A percentile compares a stretch with the other conserved stretches of the same genome.
Conservation (phyloP, 192 early-diverging fungal genomes). For the Podila verticillata region DNA sequence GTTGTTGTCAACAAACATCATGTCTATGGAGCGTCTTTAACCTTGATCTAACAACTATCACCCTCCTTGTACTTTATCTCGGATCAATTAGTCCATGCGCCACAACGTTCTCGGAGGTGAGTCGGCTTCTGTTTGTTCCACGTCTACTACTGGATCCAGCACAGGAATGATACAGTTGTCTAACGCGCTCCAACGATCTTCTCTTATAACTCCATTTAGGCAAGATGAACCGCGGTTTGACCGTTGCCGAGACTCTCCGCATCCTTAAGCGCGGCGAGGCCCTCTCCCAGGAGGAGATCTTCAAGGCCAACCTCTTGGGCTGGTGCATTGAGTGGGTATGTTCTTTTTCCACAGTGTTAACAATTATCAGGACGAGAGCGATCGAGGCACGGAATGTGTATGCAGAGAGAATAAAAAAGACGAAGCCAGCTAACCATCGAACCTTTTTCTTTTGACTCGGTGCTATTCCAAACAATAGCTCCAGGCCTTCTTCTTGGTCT, state of each 20-base stretch:
- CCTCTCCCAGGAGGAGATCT: constrained; percentile 82
- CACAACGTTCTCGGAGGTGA: constrained; percentile 66
- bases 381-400: no score
- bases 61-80: constrained; percentile 1
- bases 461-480: constrained; percentile 67
- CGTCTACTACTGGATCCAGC: neutral
- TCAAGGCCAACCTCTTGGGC: constrained; percentile 89
- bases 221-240: constrained; percentile 98
- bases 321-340: constrained; percentile 94
- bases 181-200: neutral
- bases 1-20: no score
- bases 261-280: constrained; percentile 76
- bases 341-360: neutral
- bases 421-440: neutral
- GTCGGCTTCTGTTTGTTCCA: constrained; percentile 10
- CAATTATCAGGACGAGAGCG: neutral
- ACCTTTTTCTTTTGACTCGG: neutral
- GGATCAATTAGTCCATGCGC: constrained; percentile 49
- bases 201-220: constrained; percentile 53
- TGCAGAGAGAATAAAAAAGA: no score
- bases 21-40: no score
- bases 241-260: constrained; percentile 89
- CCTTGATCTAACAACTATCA: neutral
- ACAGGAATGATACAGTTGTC: neutral
- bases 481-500: constrained; percentile 98